Evolutionary conservation across 78 protist species (phyloP), one percentile per base, ranked within the genome.

Genomic region (Diacronema lutheri): DNA sequence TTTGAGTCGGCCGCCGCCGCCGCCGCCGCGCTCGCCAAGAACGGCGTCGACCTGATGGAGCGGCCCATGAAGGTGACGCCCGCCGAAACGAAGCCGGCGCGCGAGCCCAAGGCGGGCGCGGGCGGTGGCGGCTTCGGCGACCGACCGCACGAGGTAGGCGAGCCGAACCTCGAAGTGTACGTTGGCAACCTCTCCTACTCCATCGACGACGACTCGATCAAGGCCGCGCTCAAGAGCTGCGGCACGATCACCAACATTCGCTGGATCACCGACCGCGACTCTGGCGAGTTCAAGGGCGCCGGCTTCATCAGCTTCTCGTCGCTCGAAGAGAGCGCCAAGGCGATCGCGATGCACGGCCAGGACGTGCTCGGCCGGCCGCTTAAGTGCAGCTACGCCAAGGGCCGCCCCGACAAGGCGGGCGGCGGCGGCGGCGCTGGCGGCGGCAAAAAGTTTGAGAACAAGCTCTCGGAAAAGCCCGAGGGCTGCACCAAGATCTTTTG

Each of bases 401-500:
- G 66, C 66, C 2, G 26, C 10, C 11, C 13, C 35, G 66, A 20
- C 21, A 11, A 35, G 33, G 66, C 35, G 26, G 33, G 16, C 26
- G 66, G 26, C 26, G 16, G 3, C 26, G 33, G 66, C 33, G 66
- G 35, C 35, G 33, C 12, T 1, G 66, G 33, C 33, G 66, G 66
- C 26, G 26, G 66, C 66, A 61, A 11, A 19, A 21, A 66, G 73
- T 33, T 11, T 19, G 31, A 11, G 73, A 10, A 35, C 73, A 66
- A 69, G 77, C 77, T 46, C 29, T 12, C 21, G 33, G 19, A 40
- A 31, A 69, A 69, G 77, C 77, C 77, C 37, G 77, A 69, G 1
- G 77, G 77, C 56, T 69, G 77, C 77, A 13, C 38, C 77, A 46
- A 69, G 31, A 5, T 69, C 31, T 69, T 69, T 37, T 25, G n/a